phyloP scores from a whole-genome alignment of 73 alveolate genomes.

The Uronychia setigera region DNA sequence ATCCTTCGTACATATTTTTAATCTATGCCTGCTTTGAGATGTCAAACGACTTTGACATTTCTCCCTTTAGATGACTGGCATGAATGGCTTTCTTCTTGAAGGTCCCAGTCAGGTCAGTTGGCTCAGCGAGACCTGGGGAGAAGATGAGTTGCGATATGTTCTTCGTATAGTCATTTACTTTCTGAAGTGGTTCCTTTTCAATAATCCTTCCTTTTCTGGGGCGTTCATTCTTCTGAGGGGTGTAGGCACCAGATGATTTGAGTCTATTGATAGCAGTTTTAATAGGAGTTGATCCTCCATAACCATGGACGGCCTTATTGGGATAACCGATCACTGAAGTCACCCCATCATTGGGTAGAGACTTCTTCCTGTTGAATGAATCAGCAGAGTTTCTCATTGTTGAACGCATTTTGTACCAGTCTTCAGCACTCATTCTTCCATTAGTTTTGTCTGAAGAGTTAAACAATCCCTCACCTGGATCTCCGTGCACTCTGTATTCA shows the following conservation, averaged over 20 bases:
- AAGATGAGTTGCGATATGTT: slow-evolving; percentile 10
- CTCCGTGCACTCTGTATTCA: slow-evolving; percentile 31
- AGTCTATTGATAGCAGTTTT: not conserved
- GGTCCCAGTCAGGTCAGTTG: not conserved
- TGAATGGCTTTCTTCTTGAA: not conserved
- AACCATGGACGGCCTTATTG: slow-evolving; percentile 20
- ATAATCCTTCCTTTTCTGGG: not conserved
- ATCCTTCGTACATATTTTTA: no score
- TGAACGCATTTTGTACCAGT: not conserved
- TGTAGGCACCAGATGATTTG: not conserved
- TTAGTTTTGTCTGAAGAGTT: not conserved
- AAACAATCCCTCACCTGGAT: not conserved
- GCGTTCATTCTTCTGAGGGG: not conserved
- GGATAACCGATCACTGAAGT: not conserved
- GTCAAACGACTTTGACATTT: no score
- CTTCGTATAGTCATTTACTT: slow-evolving; percentile 30
- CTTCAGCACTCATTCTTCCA: not conserved
- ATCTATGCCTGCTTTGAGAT: no score
- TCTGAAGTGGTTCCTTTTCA: not conserved
- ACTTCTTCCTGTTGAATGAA: not conserved
- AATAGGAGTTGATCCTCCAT: slow-evolving; percentile 22
- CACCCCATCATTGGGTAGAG: no score
- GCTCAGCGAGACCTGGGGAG: slow-evolving; percentile 22
- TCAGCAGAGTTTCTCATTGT: not conserved
- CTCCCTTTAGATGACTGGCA: no score